These are phyloP conservation scores for Fusarium phyllophilum DNA, from an alignment of 2,329 filamentous ascomycete genomes.

Conservation along the genomic window DNA sequence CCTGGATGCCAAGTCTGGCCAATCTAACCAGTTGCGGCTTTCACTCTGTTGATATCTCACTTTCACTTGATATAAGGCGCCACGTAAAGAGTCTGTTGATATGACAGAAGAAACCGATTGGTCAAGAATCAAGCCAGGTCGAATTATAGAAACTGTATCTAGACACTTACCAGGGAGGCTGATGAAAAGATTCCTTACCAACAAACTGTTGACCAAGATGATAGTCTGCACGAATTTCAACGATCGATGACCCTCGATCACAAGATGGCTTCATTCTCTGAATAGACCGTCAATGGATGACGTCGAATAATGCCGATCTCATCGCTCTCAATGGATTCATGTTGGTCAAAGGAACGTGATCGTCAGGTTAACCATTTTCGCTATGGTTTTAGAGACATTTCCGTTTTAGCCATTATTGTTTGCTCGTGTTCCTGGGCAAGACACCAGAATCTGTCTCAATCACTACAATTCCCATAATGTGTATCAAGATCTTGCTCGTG, in stretches of 20 bases:
- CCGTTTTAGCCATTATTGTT: neutral
- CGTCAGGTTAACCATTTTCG: constrained; percentile 7
- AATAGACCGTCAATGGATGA: constrained; percentile 5
- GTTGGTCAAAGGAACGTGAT: constrained; percentile 29
- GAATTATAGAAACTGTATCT: constrained; percentile 14
- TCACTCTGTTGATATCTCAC: neutral
- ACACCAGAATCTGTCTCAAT: constrained; percentile 17
- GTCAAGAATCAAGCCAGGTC: neutral
- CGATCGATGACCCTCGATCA: neutral
- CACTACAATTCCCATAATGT: neutral
- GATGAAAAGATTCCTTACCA: constrained; percentile 9
- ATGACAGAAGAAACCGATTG: constrained; percentile 2
- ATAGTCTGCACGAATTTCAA: neutral
- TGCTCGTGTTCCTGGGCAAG: neutral
- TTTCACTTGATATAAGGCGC: constrained; percentile 1
- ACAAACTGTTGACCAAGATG: neutral
- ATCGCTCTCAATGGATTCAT: neutral
- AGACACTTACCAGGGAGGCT: constrained; percentile 6
- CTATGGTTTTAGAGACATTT: neutral
- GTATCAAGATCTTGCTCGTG: neutral
- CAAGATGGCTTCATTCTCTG: neutral
- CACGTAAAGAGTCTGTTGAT: neutral
- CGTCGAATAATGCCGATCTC: constrained; percentile 3
- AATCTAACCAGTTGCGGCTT: constrained; percentile 25
- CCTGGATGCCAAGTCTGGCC: constrained; percentile 28